phyloP scores from a whole-genome alignment of 176 grass and related monocot species.

The Thalia dealbata region DNA sequence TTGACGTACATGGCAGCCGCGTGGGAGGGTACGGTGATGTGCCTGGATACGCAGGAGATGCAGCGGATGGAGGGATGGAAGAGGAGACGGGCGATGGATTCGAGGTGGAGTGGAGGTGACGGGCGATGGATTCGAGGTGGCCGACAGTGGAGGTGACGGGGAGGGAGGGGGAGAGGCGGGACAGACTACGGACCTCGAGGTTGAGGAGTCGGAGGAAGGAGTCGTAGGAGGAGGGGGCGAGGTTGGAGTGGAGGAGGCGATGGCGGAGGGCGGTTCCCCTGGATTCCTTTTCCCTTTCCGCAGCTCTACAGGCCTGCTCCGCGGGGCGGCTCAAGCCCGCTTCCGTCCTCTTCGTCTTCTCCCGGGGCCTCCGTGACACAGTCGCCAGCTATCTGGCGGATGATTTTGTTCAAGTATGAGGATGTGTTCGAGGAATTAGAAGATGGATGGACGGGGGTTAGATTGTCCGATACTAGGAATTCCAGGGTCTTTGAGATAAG shows the following conservation, averaged over 20 bases:
- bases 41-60: too few species aligned
- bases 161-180: constrained; percentile 15
- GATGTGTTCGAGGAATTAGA: constrained; percentile 29
- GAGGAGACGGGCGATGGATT: too few species aligned
- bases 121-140: constrained; percentile 51
- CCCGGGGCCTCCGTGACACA: constrained; percentile 50
- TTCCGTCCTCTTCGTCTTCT: constrained; percentile 34
- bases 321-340: constrained; percentile 29
- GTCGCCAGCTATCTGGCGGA: constrained; percentile 27
- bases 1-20: too few species aligned
- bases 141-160: constrained; percentile 77
- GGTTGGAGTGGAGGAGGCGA: constrained; percentile 24
- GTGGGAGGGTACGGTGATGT: too few species aligned
- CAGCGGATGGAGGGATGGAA: constrained; percentile 50
- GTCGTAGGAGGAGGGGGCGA: constrained; percentile 24
- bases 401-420: constrained; percentile 20
- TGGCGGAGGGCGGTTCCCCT: constrained; percentile 22
- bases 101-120: neutral
- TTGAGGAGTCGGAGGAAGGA: constrained; percentile 51
- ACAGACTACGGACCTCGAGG: constrained; percentile 56
- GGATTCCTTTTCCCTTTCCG: neutral
- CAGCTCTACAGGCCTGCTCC: neutral
- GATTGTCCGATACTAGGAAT: constrained; percentile 18
- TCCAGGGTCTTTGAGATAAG: constrained; percentile 59
- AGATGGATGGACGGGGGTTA: constrained; percentile 48